Base-by-base conservation (phyloP, 805 yeast species). In the Saccharomycopsis guyanensis region DNA sequence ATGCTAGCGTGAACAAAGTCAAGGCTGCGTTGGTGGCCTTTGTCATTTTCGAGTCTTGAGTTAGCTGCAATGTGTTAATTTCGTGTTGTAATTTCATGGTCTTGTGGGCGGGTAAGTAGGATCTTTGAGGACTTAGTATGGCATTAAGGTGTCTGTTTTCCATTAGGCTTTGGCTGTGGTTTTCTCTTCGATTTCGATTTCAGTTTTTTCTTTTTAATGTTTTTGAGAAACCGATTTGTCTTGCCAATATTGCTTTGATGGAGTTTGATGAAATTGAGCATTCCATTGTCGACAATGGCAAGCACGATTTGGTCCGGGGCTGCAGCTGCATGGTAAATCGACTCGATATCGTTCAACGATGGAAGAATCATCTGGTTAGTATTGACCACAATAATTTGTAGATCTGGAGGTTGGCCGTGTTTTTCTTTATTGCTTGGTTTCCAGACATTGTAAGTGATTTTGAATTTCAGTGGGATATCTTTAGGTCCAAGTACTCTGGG, bases 281-380 rank as follows among this genome's bases (percentile, higher is more conserved):
- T 68, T 0, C 89, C 87, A 52, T 72, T 66, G 55, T 80, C 85
- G 1, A 81, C 72, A 1, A 77, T 67, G 0, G 87, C 88, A 16
- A 12, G 75, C 60, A 15, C 62, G 62, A 24, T 73, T 57, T 43
- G 63, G 51, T 1, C 82, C 80, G 54, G 43, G 1, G 46, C 50
- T 4, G 62, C 61, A 3, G 51, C 38, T 43, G 38, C 41, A 5
- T 53, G 53, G 41, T 66, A 54, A 31, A 65, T 52, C 19, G 45
- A 43, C 15, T 55, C 56, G 4, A 62, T 49, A 24, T 65, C 62
- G 4, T 20, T 45, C 20, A 62, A 50, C 0, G 61, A 34, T 15
- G 46, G 54, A 41, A 13, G 53, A 53, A 50, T 49, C 52, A 46
- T 40, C 55, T 46, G 1, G 71, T 64, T 37, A 0, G 69, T 62